Evolutionary conservation across 805 yeast species (phyloP), one percentile per base, ranked within the genome.

Genomic region (Kluyveromyces wickerhamii): DNA sequence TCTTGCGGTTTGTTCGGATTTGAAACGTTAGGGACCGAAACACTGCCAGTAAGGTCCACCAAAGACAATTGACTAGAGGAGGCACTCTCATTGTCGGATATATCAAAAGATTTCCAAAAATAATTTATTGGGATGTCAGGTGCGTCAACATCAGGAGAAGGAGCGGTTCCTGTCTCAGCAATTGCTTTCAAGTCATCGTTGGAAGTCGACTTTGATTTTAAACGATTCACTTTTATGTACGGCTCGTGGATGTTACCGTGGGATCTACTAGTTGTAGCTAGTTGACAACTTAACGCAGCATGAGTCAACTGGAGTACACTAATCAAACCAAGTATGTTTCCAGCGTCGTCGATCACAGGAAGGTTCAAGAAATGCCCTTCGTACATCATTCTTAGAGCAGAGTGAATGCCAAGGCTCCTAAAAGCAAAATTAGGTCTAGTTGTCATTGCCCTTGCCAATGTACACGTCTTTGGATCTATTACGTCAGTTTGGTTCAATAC

Each of bases 341-440:
- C 40, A 1, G 38, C 15, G 5, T 48, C 44, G 39, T 60, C 54
- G 28, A 55, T 57, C 7, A 67, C 63, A 1, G 73, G 73, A 32
- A 67, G 43, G 37, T 66, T 67, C 32, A 67, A 40, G 36, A 62
- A 67, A 38, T 66, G 64, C 0, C 72, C 73, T 32, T 63, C 67
- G 39, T 62, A 67, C 73, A 67, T 67, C 36, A 65, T 43, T 40
- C 70, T 52, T 35, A 67, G 44, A 5, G 71, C 72, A 4, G 61
- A 57, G 36, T 65, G 63, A n/a, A 67, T 62, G 2, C 60, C 62
- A 41, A 62, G 45, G 9, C 51, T 40, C 21, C 56, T 60, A 18
- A 51, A 57, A 1, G 72, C 72, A 55, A 62, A 66, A 34, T 65
- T 66, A 0, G 73, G 73, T 33, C 62, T 63, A 3, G 69, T 60